Evolutionary conservation across 192 early-diverging fungal species (phyloP), one percentile per base, ranked within the genome.

Genomic region (Chytriomyces sp.): DNA sequence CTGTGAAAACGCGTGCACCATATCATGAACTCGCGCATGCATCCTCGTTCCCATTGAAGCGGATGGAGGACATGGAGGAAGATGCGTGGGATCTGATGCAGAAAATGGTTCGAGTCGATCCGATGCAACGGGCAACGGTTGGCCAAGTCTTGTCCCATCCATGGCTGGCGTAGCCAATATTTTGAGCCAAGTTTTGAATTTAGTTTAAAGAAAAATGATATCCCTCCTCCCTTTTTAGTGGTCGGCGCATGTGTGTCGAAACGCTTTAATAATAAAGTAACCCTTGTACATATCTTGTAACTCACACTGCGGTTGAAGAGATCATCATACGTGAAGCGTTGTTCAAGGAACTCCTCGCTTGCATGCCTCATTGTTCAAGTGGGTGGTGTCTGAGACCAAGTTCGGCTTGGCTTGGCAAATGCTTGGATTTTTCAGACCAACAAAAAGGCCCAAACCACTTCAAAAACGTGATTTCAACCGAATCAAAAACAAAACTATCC

Each of bases 1-100:
- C 53, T 57, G 53, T 11, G 20, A 57, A 57, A 57, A 11, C 53
- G 53, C 53, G 13, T 18, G 13, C 3, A 3, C 53, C 53, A 3
- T 57, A 57, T 57, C 20, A 1, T 3, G 11, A 20, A 1, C 53
- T 57, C 3, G 53, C 3, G 13, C 13, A 2, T n/a, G n/a, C n/a
- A 1, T n/a, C 23, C 26, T n/a, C 8, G 16, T 68, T 35, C 46
- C 45, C 67, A 45, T 48, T 68, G 26, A 16, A 28, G 16, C 13
- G 20, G 23, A 43, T 71, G 13, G 18, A 18, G 11, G 78, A 74
- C n/a, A 8, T 79, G 20, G 78, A 67, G 7, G 20, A 43, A 35
- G 78, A 79, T 26, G 61, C 49, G 3, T 67, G 62, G 71, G 65
- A 79, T 28, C 46, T 79, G n/a, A 46, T 79, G 64, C 6, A 74